Conservation (phyloP, 768 basidiomycete genomes). For the Leccinum sublutescens region DNA sequence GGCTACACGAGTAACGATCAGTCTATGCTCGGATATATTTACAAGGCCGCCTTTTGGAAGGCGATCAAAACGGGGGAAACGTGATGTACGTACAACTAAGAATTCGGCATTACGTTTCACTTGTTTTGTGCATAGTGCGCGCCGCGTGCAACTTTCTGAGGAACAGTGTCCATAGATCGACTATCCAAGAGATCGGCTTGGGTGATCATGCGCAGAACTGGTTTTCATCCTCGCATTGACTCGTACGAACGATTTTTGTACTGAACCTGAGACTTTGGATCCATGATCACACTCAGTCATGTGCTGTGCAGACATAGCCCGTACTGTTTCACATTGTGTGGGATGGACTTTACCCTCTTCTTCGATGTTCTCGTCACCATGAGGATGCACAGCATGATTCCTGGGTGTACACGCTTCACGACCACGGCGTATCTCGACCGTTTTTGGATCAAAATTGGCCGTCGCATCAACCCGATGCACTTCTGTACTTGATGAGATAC, state of each 20-base stretch:
- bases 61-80: constrained; percentile 47
- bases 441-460: too few species aligned
- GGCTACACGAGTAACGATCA: constrained; percentile 71
- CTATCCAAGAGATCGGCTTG: too few species aligned
- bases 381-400: not conserved
- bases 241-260: too few species aligned
- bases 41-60: constrained; percentile 84
- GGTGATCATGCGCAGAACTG: too few species aligned
- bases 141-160: not conserved
- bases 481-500: too few species aligned
- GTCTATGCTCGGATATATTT: constrained; percentile 83
- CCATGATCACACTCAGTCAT: not conserved
- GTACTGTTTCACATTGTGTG: not conserved
- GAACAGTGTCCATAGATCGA: not conserved
- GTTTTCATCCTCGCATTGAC: too few species aligned
- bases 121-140: not conserved
- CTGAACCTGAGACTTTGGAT: too few species aligned
- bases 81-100: not conserved
- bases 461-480: too few species aligned
- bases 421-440: not conserved
- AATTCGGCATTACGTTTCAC: not conserved
- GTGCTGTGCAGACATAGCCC: not conserved
- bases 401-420: not conserved
- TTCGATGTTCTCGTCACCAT: not conserved
- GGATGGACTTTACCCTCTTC: not conserved